Base-by-base conservation (phyloP, 2,329 filamentous ascomycete genomes). In the Juglanconis juglandina region DNA sequence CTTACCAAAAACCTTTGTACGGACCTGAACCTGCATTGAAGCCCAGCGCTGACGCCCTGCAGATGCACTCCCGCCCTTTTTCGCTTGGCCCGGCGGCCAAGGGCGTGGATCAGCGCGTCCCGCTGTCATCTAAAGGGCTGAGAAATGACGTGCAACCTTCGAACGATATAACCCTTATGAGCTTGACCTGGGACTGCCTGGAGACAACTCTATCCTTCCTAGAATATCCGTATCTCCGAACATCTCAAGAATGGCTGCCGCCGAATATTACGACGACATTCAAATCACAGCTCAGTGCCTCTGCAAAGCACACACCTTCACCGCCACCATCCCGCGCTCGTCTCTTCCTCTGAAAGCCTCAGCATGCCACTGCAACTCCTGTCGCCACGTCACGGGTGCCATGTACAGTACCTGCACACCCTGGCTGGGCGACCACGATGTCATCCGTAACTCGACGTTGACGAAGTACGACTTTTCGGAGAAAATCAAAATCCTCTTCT, bases 361-460 rank as follows among this genome's bases (percentile, higher is more conserved):
- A 2, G 47, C 51, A 48, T 83, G 81, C 65, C 80, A 83, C 69
- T 83, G 81, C 70, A 69, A 68, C 17, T 81, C 79, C 3, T 83
- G 81, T 66, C 75, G 80, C 1, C 79, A 77, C 58, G 41, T 70
- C 3, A 78, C 76, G 0, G 80, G 81, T 30, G 73, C 68, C 5
- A 68, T 81, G 30, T 78, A 79, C 68, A 71, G 68, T 24, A 68
- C 66, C 30, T 67, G 68, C n/a, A 56, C 68, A 1, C 37, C 58
- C 2, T 81, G 79, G 79, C 75, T 72, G 4, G 71, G 71, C 44
- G 65, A 68, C 49, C 62, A 61, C 6, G 63, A 68, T 24, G 68
- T 71, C 6, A 69, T 76, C 53, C 64, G 68, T 46, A 50, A 59
- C 6, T 71, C 71, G 1, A 52, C 63, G 2, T 69, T 81, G 14